Conservation (phyloP, 2,329 filamentous ascomycete genomes). For the Penicillium paneum region DNA sequence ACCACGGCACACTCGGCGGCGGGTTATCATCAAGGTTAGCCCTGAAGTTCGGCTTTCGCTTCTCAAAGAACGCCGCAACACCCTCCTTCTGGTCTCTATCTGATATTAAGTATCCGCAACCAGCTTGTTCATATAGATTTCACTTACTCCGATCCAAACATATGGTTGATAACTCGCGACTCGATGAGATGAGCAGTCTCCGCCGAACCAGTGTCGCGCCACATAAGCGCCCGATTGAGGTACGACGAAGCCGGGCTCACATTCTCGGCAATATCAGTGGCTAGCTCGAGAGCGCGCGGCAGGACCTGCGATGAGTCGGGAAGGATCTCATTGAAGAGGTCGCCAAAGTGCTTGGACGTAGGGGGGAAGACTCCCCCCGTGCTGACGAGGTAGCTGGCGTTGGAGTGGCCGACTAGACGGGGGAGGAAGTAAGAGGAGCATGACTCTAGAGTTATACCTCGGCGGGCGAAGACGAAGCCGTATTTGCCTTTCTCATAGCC, state of each 20-base stretch:
- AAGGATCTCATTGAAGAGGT: constrained; percentile 64
- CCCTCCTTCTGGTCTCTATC: constrained; percentile 64
- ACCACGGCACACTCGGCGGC: constrained; percentile 65
- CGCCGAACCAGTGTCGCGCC: constrained; percentile 50
- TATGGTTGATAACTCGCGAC: constrained; percentile 39
- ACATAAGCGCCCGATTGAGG: constrained; percentile 71
- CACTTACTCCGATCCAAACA: constrained; percentile 36
- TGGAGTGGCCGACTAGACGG: constrained; percentile 57
- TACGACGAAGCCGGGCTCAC: constrained; percentile 62
- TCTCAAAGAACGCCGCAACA: constrained; percentile 66
- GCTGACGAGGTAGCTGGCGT: constrained; percentile 47
- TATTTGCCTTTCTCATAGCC: constrained; percentile 61
- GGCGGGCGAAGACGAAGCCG: constrained; percentile 69
- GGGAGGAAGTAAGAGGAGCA: constrained; percentile 70
- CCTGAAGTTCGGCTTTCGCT: constrained; percentile 61
- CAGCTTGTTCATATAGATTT: neutral
- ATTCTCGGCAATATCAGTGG: constrained; percentile 64
- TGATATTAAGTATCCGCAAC: constrained; percentile 5
- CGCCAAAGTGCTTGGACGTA: constrained; percentile 49
- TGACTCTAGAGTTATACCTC: constrained; percentile 70
- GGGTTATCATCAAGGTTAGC: constrained; percentile 60
- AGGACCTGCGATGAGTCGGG: constrained; percentile 59
- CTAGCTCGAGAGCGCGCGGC: constrained; percentile 62
- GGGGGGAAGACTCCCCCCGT: constrained; percentile 60
- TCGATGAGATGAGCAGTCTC: constrained; percentile 71